These are phyloP conservation scores for Quercus engelmannii DNA, from an alignment of 306 rosid species.

Conservation along the genomic window DNA sequence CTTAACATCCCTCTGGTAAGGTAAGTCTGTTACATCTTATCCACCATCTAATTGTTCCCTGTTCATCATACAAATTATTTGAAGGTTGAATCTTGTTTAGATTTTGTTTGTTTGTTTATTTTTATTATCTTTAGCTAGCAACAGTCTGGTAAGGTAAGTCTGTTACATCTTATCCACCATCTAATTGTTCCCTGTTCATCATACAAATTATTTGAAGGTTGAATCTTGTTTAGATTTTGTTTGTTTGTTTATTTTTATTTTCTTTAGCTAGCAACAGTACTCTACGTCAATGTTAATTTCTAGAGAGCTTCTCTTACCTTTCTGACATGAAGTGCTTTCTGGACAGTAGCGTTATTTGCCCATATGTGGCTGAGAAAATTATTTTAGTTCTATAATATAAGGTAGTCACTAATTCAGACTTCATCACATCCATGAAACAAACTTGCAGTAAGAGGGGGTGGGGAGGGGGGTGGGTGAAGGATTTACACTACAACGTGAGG, in stretches of 20 bases:
- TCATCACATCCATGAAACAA: neutral
- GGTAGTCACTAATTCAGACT: neutral
- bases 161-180: conserved; percentile 22
- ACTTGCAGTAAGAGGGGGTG: too few species aligned
- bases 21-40: conserved; percentile 16
- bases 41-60: conserved; percentile 14
- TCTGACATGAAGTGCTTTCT: conserved; percentile 13
- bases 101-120: too few species aligned
- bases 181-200: neutral
- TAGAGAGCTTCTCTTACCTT: conserved; percentile 5
- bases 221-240: neutral
- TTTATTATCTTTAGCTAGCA: neutral
- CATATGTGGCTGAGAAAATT: conserved; percentile 14
- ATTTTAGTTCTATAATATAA: conserved; percentile 7
- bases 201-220: neutral
- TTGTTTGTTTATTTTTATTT: neutral
- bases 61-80: neutral
- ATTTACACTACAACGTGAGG: conserved; percentile 5
- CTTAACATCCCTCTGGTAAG: neutral
- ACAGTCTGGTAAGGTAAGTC: conserved; percentile 6
- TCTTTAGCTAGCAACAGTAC: neutral
- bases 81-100: neutral
- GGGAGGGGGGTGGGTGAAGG: neutral
- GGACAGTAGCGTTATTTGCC: conserved; percentile 27
- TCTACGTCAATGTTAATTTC: neutral